phyloP scores from a whole-genome alignment of 208 protist genomes.

The Trypanosoma brucei region DNA sequence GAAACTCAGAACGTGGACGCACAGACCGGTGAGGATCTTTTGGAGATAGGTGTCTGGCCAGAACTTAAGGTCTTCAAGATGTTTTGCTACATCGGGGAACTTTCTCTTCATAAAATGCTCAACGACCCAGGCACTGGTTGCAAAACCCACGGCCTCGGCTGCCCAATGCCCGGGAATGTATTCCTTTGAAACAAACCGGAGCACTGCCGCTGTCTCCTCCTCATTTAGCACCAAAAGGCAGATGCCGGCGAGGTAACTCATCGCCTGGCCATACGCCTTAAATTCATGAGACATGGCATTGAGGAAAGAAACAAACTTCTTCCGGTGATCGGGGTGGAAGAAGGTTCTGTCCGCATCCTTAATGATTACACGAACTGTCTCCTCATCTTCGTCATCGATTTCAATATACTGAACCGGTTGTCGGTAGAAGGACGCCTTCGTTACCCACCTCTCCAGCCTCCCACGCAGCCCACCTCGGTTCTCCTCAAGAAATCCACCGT shows the following conservation, averaged over 20 bases:
- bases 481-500: conserved; percentile 74
- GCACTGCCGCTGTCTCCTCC: conserved; percentile 69
- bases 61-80: conserved; percentile 76
- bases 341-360: conserved; percentile 88
- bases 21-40: conserved; percentile 88
- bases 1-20: conserved; percentile 85
- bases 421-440: conserved; percentile 51
- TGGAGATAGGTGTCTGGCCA: conserved; percentile 90
- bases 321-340: conserved; percentile 63
- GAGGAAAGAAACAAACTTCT: conserved; percentile 73
- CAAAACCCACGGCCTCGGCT: conserved; percentile 83
- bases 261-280: conserved; percentile 81
- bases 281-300: conserved; percentile 84
- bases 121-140: conserved; percentile 85
- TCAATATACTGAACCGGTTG: conserved; percentile 68
- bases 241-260: conserved; percentile 88
- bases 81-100: conserved; percentile 68
- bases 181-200: conserved; percentile 72
- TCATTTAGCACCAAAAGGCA: conserved; percentile 80
- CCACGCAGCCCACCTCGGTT: conserved; percentile 53
- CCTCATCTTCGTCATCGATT: conserved; percentile 80
- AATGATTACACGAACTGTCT: conserved; percentile 88
- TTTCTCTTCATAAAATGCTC: conserved; percentile 76
- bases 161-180: conserved; percentile 88
- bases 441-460: conserved; percentile 65